Conservation (phyloP, 169 alveolate genomes). For the Perkinsus olseni region DNA sequence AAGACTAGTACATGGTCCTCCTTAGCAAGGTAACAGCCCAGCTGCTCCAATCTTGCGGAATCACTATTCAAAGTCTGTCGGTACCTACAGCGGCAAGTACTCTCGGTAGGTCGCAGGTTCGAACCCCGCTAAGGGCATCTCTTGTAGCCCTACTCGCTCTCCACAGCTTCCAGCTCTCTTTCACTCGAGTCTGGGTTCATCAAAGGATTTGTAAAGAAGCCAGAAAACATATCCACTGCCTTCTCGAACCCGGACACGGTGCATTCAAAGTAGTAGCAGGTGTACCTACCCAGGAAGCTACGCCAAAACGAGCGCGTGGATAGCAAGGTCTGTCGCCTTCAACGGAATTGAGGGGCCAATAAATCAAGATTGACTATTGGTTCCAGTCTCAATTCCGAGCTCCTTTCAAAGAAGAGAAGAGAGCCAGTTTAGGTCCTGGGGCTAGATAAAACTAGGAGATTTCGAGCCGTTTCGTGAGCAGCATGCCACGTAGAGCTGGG, state of each 20-base stretch:
- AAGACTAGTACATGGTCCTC: not conserved
- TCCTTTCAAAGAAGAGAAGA: too few species aligned
- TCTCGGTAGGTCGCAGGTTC: not conserved
- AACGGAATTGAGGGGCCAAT: too few species aligned
- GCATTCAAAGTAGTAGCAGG: constrained; percentile 39
- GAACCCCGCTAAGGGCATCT: not conserved
- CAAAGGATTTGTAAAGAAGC: constrained; percentile 55
- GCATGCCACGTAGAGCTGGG: too few species aligned
- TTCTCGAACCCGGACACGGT: constrained; percentile 39
- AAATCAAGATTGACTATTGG: too few species aligned
- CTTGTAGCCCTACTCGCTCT: constrained; percentile 48
- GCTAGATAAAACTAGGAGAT: too few species aligned
- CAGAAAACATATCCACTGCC: constrained; percentile 52
- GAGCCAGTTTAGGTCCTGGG: too few species aligned
- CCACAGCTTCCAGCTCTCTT: constrained; percentile 60
- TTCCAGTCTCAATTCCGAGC: too few species aligned
- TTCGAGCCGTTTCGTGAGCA: too few species aligned
- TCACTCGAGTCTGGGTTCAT: constrained; percentile 46
- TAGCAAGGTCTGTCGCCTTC: too few species aligned
- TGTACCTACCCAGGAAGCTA: constrained; percentile 37
- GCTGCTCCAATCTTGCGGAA: not conserved
- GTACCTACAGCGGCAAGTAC: too few species aligned
- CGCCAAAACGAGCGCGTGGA: too few species aligned
- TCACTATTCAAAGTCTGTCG: not conserved
- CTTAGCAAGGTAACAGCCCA: not conserved